These are phyloP conservation scores for Aspergillus diversus DNA, from an alignment of 495 filamentous ascomycete genomes.

Conservation along the genomic window DNA sequence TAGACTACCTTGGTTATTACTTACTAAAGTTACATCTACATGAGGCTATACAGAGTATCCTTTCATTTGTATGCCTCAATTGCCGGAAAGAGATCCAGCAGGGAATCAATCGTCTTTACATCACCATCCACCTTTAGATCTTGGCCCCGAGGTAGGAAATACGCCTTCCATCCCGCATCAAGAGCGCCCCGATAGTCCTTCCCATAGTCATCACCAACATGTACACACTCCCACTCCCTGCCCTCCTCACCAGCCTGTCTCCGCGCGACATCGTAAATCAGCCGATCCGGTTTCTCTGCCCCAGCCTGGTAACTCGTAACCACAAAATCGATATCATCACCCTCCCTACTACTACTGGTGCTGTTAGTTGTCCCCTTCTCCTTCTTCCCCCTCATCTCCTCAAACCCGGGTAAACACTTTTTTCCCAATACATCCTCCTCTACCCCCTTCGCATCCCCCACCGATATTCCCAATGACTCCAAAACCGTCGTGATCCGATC, in stretches of 20 bases:
- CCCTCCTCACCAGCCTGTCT: slow-evolving; percentile 34
- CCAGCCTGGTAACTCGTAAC: slow-evolving; percentile 77
- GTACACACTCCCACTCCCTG: slow-evolving; percentile 55
- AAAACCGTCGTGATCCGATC: slow-evolving; percentile 67
- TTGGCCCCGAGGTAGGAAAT: slow-evolving; percentile 50
- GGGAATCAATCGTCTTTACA: slow-evolving; percentile 30
- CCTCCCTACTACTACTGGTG: background rate
- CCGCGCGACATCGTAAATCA: slow-evolving; percentile 67
- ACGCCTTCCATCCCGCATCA: slow-evolving; percentile 65
- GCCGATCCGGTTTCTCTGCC: slow-evolving; percentile 63
- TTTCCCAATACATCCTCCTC: slow-evolving; percentile 26
- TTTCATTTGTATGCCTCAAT: slow-evolving; percentile 8
- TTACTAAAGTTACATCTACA: slow-evolving; percentile 2
- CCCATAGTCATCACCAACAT: slow-evolving; percentile 68
- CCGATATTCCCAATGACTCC: slow-evolving; percentile 59
- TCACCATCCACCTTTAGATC: slow-evolving; percentile 17
- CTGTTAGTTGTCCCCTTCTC: background rate
- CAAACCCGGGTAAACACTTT: slow-evolving; percentile 46
- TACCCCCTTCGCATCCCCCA: slow-evolving; percentile 38
- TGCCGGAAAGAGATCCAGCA: slow-evolving; percentile 33
- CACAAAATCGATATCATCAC: slow-evolving; percentile 63
- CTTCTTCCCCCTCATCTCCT: slow-evolving; percentile 30
- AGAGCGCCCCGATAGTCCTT: slow-evolving; percentile 66
- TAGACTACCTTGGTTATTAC: background rate
- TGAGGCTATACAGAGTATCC: background rate